Conservation (phyloP, 192 early-diverging fungal genomes). For the Obelidium mucronatum region DNA sequence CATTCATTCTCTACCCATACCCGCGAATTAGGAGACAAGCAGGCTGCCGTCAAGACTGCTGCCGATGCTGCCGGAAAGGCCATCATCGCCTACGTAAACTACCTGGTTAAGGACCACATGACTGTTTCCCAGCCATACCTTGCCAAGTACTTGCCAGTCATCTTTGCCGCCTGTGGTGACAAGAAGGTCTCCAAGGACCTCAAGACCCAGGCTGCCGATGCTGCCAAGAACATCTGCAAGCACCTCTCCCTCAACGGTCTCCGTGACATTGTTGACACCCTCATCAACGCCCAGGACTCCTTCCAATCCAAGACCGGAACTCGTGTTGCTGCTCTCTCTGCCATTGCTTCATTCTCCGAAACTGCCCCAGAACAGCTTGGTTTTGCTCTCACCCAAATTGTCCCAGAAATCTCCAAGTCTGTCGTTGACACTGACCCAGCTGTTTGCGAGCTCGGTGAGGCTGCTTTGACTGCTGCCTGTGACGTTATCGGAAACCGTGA, state of each 20-base stretch:
- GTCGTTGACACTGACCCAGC: conserved; percentile 88
- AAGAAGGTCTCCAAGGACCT: conserved; percentile 75
- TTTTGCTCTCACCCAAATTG: conserved; percentile 61
- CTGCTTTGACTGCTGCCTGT: conserved; percentile 77
- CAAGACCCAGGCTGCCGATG: conserved; percentile 55
- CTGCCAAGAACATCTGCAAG: conserved; percentile 66
- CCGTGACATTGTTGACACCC: conserved; percentile 29
- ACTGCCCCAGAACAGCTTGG: conserved; percentile 57
- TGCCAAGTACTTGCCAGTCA: conserved; percentile 63
- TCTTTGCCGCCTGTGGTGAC: conserved; percentile 67
- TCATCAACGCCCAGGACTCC: conserved; percentile 60
- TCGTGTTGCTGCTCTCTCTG: conserved; percentile 63
- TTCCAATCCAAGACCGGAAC: conserved; percentile 80
- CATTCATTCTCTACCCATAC: no score
- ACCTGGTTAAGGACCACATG: conserved; percentile 60
- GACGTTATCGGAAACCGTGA: conserved; percentile 80
- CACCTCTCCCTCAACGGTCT: conserved; percentile 28
- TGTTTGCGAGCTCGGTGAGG: conserved; percentile 63
- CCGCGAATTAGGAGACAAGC: conserved; percentile 60
- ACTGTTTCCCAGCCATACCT: conserved; percentile 75
- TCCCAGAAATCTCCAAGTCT: conserved; percentile 74
- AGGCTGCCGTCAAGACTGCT: conserved; percentile 50
- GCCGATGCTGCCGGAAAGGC: conserved; percentile 51
- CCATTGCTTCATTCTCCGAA: conserved; percentile 52
- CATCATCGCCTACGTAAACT: conserved; percentile 53